Conservation (phyloP, 2,329 filamentous ascomycete species). For the Pleoardoris graminearum region DNA sequence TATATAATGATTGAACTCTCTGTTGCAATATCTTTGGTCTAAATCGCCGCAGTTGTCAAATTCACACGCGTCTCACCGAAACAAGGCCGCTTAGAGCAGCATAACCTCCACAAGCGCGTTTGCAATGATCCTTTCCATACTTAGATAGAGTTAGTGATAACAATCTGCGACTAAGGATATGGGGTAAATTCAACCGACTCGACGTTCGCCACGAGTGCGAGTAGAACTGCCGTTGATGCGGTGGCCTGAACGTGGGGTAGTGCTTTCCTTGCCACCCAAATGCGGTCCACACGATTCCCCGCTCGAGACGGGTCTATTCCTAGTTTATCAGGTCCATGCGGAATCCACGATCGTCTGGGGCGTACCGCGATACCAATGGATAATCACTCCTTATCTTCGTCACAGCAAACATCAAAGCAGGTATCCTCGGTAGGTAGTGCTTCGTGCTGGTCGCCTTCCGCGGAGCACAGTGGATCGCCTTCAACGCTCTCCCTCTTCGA, state of each 20-base stretch:
- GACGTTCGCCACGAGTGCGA: not conserved
- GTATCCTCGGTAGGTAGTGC: slow-evolving; percentile 14
- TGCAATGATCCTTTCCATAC: too few species aligned
- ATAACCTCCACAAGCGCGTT: too few species aligned
- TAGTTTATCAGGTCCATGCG: slow-evolving; percentile 32
- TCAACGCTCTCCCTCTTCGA: not conserved
- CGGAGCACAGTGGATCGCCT: not conserved
- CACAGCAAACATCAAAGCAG: slow-evolving; percentile 13
- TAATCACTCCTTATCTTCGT: slow-evolving; percentile 26
- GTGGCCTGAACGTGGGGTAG: not conserved
- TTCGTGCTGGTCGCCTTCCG: not conserved
- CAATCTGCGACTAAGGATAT: not conserved
- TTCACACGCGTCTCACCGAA: too few species aligned
- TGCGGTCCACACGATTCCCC: slow-evolving; percentile 12
- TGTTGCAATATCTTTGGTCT: too few species aligned
- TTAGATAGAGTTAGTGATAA: too few species aligned
- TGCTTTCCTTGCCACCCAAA: not conserved
- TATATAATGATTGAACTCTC: not conserved
- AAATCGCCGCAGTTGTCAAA: too few species aligned
- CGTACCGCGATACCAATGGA: slow-evolving; percentile 17
- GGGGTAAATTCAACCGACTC: not conserved
- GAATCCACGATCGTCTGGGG: not conserved
- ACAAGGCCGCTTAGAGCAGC: too few species aligned
- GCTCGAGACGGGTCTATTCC: slow-evolving; percentile 17
- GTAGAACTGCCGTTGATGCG: not conserved